phyloP scores from a whole-genome alignment of 2,329 filamentous ascomycete species.

The Pyricularia sp. region DNA sequence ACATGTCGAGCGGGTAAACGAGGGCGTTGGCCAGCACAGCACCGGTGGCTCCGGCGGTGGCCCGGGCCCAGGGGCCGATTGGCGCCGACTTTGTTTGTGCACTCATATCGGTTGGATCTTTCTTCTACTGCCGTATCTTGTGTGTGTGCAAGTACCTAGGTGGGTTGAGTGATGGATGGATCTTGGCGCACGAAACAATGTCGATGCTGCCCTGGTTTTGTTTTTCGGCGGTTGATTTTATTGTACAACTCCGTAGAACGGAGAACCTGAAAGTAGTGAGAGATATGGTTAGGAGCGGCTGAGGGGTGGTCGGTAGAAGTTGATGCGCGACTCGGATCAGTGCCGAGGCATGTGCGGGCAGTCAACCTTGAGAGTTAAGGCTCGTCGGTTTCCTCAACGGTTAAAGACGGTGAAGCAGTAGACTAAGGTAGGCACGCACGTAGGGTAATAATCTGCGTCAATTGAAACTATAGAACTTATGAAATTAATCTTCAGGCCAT shows the following conservation, averaged over 20 bases:
- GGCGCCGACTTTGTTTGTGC: slow-evolving; percentile 50
- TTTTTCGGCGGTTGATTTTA: not conserved
- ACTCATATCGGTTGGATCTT: slow-evolving; percentile 28
- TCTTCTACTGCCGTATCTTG: not conserved
- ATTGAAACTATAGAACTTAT: not conserved
- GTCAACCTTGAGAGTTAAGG: not conserved
- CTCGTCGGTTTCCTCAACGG: not conserved
- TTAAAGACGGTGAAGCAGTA: not conserved
- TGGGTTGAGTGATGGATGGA: not conserved
- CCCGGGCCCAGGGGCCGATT: slow-evolving; percentile 85
- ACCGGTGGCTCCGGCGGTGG: slow-evolving; percentile 81
- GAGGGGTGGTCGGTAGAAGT: not conserved
- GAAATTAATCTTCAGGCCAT: not conserved
- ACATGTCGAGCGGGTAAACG: slow-evolving; percentile 96
- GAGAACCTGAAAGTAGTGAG: not conserved
- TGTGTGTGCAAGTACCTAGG: not conserved
- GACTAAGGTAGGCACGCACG: not conserved
- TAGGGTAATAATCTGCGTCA: not conserved
- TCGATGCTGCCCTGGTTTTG: not conserved
- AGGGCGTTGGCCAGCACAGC: slow-evolving; percentile 90
- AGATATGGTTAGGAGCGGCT: not conserved
- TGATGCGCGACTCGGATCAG: slow-evolving; percentile 2
- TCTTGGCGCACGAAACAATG: not conserved
- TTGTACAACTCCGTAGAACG: not conserved
- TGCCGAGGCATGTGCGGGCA: slow-evolving; percentile 1